Conservation (phyloP, 257 asterid genomes). For the Cynanchum wilfordii region DNA sequence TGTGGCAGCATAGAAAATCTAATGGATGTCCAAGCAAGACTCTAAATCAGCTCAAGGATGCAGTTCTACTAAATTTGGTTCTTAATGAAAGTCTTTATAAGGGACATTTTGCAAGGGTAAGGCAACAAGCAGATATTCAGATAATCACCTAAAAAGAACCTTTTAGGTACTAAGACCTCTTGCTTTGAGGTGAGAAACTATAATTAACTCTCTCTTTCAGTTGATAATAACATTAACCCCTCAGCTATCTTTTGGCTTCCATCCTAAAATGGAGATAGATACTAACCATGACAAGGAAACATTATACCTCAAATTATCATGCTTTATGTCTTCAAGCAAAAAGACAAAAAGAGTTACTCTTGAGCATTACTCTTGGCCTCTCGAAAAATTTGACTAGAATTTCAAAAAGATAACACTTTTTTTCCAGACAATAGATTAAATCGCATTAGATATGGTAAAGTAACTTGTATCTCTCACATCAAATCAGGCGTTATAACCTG, state of each 20-base stretch:
- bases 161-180: not conserved
- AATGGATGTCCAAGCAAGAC: not conserved
- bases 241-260: not conserved
- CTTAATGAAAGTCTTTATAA: not conserved
- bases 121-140: not conserved
- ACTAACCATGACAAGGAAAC: not conserved
- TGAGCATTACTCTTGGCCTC: not conserved
- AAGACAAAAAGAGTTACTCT: not conserved
- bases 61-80: not conserved
- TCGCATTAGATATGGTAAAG: not conserved
- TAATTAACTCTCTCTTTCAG: not conserved
- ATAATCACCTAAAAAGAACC: not conserved
- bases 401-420: not conserved
- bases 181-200: not conserved
- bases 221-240: not conserved
- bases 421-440: not conserved
- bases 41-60: not conserved
- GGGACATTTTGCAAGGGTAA: not conserved
- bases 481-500: not conserved
- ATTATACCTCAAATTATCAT: not conserved
- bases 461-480: not conserved
- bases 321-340: not conserved
- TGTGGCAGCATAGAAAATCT: not conserved
- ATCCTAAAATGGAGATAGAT: not conserved
- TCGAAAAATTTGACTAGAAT: not conserved